These are phyloP conservation scores for Serendipita sp. DNA, from an alignment of 768 basidiomycete species.

Conservation along the genomic window DNA sequence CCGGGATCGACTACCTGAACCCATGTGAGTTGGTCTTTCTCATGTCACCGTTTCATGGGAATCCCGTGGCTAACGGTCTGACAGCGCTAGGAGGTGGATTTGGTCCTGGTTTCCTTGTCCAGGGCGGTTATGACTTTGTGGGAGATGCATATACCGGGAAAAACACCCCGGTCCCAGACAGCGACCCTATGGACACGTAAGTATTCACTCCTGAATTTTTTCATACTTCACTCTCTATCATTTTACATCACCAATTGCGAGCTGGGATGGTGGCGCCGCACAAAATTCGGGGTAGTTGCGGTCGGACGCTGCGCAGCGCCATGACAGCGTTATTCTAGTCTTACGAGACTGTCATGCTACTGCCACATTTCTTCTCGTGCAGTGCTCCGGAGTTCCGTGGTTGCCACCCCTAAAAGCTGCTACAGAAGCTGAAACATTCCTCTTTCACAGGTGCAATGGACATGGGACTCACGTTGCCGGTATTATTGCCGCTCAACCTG, in stretches of 20 bases:
- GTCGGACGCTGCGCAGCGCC: too few species aligned
- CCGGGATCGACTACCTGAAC: constrained; percentile 6
- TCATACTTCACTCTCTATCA: too few species aligned
- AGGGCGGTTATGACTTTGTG: constrained; percentile 10
- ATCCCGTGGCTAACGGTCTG: background rate
- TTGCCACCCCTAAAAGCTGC: too few species aligned
- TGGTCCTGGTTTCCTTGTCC: constrained; percentile 9
- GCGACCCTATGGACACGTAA: background rate
- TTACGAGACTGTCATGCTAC: too few species aligned
- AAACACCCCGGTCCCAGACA: constrained; percentile 3
- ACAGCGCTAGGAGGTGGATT: constrained; percentile 11
- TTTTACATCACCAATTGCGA: too few species aligned
- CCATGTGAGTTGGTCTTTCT: background rate
- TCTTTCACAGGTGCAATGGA: background rate
- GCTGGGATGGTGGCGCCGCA: too few species aligned
- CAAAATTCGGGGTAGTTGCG: too few species aligned
- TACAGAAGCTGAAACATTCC: background rate
- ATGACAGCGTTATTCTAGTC: too few species aligned
- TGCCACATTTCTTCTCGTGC: too few species aligned
- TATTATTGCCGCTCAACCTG: constrained; percentile 17
- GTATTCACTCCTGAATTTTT: background rate
- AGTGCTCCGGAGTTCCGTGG: too few species aligned
- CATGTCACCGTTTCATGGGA: background rate
- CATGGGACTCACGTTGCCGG: constrained; percentile 11
- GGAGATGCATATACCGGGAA: constrained; percentile 2